These are phyloP conservation scores for Clonostachys rhizophaga DNA, from an alignment of 2,329 filamentous ascomycete genomes.

Conservation along the genomic window DNA sequence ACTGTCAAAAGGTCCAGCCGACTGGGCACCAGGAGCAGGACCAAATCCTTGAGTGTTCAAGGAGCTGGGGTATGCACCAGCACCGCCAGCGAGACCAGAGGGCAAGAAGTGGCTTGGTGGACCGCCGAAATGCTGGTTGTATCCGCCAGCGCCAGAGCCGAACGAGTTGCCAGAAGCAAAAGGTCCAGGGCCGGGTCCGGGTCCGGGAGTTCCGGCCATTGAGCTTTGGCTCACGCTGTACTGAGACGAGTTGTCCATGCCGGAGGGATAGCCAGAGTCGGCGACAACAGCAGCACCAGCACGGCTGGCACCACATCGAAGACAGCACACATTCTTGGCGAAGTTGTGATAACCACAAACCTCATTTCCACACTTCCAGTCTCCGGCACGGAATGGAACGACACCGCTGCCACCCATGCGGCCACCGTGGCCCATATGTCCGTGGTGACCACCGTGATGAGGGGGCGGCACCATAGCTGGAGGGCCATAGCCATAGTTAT, in stretches of 20 bases:
- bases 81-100: slow-evolving; percentile 70
- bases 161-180: slow-evolving; percentile 70
- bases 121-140: slow-evolving; percentile 79
- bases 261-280: slow-evolving; percentile 75
- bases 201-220: slow-evolving; percentile 78
- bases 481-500: slow-evolving; percentile 54
- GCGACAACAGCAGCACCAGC: slow-evolving; percentile 92
- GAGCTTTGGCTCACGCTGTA: slow-evolving; percentile 84
- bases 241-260: slow-evolving; percentile 76
- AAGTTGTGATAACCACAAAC: slow-evolving; percentile 99
- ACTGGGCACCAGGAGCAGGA: slow-evolving; percentile 72
- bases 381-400: slow-evolving; percentile 95
- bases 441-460: slow-evolving; percentile 48
- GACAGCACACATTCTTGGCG: slow-evolving; percentile 97
- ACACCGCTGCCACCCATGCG: slow-evolving; percentile 76
- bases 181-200: slow-evolving; percentile 70
- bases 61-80: slow-evolving; percentile 68
- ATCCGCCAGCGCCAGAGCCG: slow-evolving; percentile 52
- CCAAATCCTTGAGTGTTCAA: slow-evolving; percentile 75
- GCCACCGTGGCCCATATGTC: slow-evolving; percentile 46
- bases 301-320: slow-evolving; percentile 91
- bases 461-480: slow-evolving; percentile 73
- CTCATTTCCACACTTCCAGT: slow-evolving; percentile 98
- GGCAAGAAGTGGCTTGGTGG: slow-evolving; percentile 89
- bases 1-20: slow-evolving; percentile 85